Evolutionary conservation across 345 rosid genomes (phyloP).

Genomic region (Abelmoschus esculentus): DNA sequence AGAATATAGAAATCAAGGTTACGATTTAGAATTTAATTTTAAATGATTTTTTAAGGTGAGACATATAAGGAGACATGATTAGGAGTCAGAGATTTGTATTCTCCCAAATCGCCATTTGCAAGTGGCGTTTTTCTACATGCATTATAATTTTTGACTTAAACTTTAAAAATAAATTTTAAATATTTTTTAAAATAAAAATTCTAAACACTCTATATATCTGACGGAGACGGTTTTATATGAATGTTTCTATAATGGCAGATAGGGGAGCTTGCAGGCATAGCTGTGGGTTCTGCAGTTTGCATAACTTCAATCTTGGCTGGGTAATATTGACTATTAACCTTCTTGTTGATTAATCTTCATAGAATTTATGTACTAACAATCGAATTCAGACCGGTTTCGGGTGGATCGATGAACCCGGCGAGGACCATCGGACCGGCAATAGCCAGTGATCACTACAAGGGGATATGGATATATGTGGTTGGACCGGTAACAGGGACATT

Average conservation of each 20-base stretch:
- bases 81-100: no score
- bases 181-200: no score
- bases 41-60: no score
- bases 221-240: no score
- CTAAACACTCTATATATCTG: no score
- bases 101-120: no score
- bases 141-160: no score
- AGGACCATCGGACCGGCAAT: constrained; percentile 46
- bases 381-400: constrained; percentile 39
- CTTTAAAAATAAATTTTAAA: no score
- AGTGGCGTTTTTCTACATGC: no score
- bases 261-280: constrained; percentile 52
- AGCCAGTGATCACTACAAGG: constrained; percentile 39
- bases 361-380: not conserved
- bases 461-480: constrained; percentile 41
- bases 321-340: constrained; percentile 14
- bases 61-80: no score
- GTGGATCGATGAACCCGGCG: constrained; percentile 61
- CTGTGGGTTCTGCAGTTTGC: constrained; percentile 52
- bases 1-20: no score
- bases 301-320: constrained; percentile 49
- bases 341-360: not conserved
- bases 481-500: constrained; percentile 43
- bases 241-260: constrained; percentile 18
- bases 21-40: no score